Conservation (phyloP, 1,139 yeast genomes). For the Candida pseudocylindracea region DNA sequence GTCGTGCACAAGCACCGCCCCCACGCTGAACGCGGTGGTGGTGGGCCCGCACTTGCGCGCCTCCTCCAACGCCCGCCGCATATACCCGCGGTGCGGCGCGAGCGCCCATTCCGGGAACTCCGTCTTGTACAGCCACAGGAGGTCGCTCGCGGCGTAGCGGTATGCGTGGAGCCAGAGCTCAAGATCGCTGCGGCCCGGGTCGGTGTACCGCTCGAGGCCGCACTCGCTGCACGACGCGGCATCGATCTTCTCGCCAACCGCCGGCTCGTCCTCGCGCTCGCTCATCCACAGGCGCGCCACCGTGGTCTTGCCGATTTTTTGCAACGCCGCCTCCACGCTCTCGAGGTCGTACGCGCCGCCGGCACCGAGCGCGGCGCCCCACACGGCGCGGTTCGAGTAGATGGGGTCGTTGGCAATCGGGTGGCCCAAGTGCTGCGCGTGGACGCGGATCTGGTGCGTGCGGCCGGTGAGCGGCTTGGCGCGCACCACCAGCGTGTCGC, state of each 20-base stretch:
- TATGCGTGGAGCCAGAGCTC: slow-evolving; percentile 84
- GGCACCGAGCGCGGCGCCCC: slow-evolving; percentile 24
- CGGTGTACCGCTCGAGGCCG: slow-evolving; percentile 54
- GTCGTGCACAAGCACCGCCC: slow-evolving; percentile 60
- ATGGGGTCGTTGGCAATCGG: slow-evolving; percentile 95
- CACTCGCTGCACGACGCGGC: slow-evolving; percentile 44
- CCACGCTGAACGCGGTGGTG: slow-evolving; percentile 79
- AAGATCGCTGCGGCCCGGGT: slow-evolving; percentile 73
- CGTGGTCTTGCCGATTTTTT: slow-evolving; percentile 43
- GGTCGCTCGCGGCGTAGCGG: slow-evolving; percentile 35
- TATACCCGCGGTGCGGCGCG: slow-evolving; percentile 27
- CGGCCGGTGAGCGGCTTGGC: slow-evolving; percentile 83
- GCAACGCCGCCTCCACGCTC: slow-evolving; percentile 22
- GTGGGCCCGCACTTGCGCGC: slow-evolving; percentile 74
- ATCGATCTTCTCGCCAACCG: slow-evolving; percentile 32
- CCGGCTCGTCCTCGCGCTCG: slow-evolving; percentile 13
- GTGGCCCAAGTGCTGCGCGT: slow-evolving; percentile 63
- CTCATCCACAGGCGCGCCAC: slow-evolving; percentile 51
- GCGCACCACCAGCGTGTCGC: slow-evolving; percentile 45
- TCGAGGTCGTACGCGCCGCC: slow-evolving; percentile 4
- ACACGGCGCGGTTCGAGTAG: slow-evolving; percentile 39
- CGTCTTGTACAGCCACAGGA: slow-evolving; percentile 58
- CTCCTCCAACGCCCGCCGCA: slow-evolving; percentile 46
- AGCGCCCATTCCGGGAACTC: slow-evolving; percentile 78
- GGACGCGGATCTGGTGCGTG: slow-evolving; percentile 89